Base-by-base conservation (phyloP, 1,284 basidiomycete genomes). In the Phlebopus sp. region DNA sequence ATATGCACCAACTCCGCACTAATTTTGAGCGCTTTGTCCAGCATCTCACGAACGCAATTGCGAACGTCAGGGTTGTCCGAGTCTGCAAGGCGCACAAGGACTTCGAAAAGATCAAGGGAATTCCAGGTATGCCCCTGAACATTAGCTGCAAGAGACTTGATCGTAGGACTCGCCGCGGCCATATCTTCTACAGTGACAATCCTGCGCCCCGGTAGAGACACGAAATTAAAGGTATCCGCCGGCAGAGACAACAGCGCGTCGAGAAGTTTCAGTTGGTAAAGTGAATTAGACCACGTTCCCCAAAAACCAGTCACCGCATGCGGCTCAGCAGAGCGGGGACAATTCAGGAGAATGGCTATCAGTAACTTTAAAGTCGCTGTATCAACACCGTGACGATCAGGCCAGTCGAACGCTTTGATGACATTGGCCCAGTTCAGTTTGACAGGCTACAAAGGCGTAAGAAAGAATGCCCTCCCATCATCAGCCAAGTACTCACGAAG, bases 61-160 rank as follows among this genome's bases (percentile, higher is more conserved):
- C 81, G 78, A 34, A 92, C 81, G 40, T 92, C 90, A 10, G 69
- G 61, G 15, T 76, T 79, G 35, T 92, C 86, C 2, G 84, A 84
- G 49, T 84, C 84, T 2, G 84, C 83, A 43, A 88, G 72, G 42
- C 83, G 77, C 7, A 94, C 85, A 2, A 96, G 73, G n/a, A 95
- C 87, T 64, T 93, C 86, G 54, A 97, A 90, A 30, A 98, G 72
- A 56, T 97, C 94, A 14, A 95, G 72, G 9, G 91, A 92, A 66
- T 98, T 98, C 94, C 95, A 98, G 0, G 92, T 86, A 56, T 91
- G 90, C 2, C 82, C 84, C 63, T 96, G 91, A 17, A 96, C 90
- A 55, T 91, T 86, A 37, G 88, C 82, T 14, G 92, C 85, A 46
- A 92, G 73, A 11, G 85, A 79, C 64, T 92, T 88, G 72, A 93